Evolutionary conservation across 805 yeast genomes (phyloP), one percentile per base, ranked within the genome.

Genomic region (Wickerhamia fluorescens): DNA sequence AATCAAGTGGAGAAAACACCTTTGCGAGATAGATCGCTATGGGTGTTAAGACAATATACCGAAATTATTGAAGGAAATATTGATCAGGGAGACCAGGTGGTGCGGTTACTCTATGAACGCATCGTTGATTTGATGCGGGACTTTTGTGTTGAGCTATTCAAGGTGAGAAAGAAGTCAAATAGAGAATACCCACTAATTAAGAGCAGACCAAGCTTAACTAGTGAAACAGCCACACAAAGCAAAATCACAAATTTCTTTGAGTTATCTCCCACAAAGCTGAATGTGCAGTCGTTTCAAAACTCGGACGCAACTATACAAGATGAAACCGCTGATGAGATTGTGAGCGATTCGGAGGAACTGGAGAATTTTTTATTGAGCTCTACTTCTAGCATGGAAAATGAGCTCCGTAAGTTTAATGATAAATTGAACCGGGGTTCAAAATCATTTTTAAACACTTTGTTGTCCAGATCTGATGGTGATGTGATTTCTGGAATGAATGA

Each of bases 381-480:
- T n/a, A n/a, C n/a, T n/a, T n/a, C n/a, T n/a, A n/a, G n/a, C n/a
- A 38, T 45, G 37, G 52, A 42, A 20, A 38, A 36, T 6, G 52
- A 47, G 23, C 34, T 47, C 7, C 36, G 27, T 13, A 44, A 40
- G 33, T 45, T 23, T 32, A 37, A 44, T 7, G 9, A 18, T 8
- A 7, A 18, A 8, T 7, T 7, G 10, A 8, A 7, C 10, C 7
- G 9, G 10, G 20, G 10, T 18, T 8, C 9, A 8, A 8, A 8
- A 7, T 18, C 20, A 8, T 10, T 8, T 8, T 10, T 7, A 18
- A 18, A 18, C 10, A 18, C 20, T 8, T n/a, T n/a, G n/a, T n/a
- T n/a, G n/a, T 10, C 7, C 7, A 10, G 20, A 10, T 8, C 20
- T 8, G 20, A 18, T 10, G 20, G 9, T 18, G 9, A 18, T 7